A percentile compares a stretch with the other conserved stretches of the same genome.
Conservation (phyloP, 2,329 filamentous ascomycete genomes). For the Pyrenophora seminiperda region DNA sequence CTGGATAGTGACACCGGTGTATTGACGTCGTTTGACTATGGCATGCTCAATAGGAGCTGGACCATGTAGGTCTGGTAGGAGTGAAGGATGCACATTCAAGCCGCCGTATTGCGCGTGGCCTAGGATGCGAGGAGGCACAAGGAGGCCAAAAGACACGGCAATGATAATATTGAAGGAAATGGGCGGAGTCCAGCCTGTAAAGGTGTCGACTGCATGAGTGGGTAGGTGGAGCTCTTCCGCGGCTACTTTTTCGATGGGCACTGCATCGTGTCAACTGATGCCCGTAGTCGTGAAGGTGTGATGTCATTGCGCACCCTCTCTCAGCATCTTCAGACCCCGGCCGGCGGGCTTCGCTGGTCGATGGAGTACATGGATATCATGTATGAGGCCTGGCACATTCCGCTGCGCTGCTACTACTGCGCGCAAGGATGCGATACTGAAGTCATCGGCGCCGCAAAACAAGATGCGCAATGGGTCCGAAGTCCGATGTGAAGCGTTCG, state of each 20-base stretch:
- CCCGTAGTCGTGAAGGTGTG: too few species aligned
- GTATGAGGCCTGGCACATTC: conserved; percentile 41
- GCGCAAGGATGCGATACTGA: conserved; percentile 78
- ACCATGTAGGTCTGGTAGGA: conserved; percentile 85
- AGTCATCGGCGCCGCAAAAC: conserved; percentile 92
- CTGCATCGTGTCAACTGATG: conserved; percentile 52
- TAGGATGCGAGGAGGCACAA: conserved; percentile 80
- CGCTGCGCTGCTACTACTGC: conserved; percentile 68
- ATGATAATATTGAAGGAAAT: conserved; percentile 72
- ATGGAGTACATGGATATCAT: conserved; percentile 84
- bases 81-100: conserved; percentile 89
- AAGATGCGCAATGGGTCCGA: conserved; percentile 74
- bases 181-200: conserved; percentile 71
- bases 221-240: conserved; percentile 68
- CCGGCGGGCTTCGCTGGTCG: conserved; percentile 79
- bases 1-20: conserved; percentile 82
- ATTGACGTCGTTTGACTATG: conserved; percentile 65
- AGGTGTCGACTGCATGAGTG: conserved; percentile 78
- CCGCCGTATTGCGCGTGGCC: conserved; percentile 76
- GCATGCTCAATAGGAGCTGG: conserved; percentile 85
- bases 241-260: conserved; percentile 69
- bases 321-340: conserved; percentile 71
- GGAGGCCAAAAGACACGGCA: conserved; percentile 91
- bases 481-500: conserved; percentile 4
- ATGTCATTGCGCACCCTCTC: conserved; percentile 59